These are phyloP conservation scores for Viridothelium virens DNA, from an alignment of 495 filamentous ascomycete species.

Conservation along the genomic window DNA sequence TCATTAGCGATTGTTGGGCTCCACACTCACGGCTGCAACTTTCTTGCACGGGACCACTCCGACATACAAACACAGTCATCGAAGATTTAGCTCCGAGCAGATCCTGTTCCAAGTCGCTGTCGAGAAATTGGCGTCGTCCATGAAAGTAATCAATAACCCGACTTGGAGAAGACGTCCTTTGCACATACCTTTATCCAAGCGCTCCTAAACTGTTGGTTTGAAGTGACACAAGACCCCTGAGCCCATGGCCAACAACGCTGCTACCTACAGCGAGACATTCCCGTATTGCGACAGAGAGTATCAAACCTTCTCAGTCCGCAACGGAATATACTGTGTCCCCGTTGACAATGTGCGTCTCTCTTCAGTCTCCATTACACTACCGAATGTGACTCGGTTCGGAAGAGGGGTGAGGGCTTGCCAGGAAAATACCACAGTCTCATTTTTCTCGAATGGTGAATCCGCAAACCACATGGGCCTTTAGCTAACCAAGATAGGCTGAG, in stretches of 20 bases:
- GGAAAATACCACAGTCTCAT: background rate
- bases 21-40: background rate
- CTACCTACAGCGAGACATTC: background rate
- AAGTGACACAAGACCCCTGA: background rate
- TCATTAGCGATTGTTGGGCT: background rate
- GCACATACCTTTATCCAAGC: background rate
- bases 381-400: too few relatives aligned
- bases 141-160: background rate
- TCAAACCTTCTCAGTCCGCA: slow-evolving; percentile 49
- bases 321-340: slow-evolving; percentile 68
- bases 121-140: background rate
- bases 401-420: too few relatives aligned
- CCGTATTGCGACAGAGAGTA: background rate
- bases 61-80: background rate
- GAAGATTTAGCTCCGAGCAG: background rate
- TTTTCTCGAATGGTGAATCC: slow-evolving; percentile 19
- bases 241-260: slow-evolving; percentile 2
- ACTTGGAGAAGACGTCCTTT: background rate
- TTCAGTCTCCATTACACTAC: background rate
- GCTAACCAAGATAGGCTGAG: slow-evolving; percentile 57
- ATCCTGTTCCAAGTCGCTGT: background rate
- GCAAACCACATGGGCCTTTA: slow-evolving; percentile 14
- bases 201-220: background rate
- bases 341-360: slow-evolving; percentile 66
- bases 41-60: background rate